A percentile compares a stretch with the other conserved stretches of the same genome.
These are phyloP conservation scores for Lumnitzera littorea DNA, from an alignment of 345 rosid species.

Conservation along the genomic window DNA sequence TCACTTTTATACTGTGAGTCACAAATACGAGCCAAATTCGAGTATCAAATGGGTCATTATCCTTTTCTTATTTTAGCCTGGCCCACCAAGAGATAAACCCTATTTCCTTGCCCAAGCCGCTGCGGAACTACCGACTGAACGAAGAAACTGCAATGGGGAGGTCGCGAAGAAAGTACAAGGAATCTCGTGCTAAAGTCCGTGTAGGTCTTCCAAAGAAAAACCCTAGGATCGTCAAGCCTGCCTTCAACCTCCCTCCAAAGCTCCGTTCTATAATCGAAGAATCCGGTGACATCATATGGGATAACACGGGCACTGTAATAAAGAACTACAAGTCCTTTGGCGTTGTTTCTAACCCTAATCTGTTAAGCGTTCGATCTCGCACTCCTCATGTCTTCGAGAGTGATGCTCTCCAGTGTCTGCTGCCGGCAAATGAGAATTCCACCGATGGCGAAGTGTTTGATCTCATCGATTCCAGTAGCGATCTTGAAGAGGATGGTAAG, in stretches of 20 bases:
- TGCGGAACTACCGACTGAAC: not conserved
- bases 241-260: slow-evolving; percentile 83
- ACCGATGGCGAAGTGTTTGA: slow-evolving; percentile 40
- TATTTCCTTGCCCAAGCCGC: not conserved
- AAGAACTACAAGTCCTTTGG: slow-evolving; percentile 88
- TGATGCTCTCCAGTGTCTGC: slow-evolving; percentile 64
- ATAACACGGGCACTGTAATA: slow-evolving; percentile 73
- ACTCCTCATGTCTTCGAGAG: slow-evolving; percentile 59
- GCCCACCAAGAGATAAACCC: not conserved
- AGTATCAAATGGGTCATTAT: too few species aligned
- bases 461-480: slow-evolving; percentile 67
- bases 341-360: slow-evolving; percentile 76
- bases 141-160: slow-evolving; percentile 55
- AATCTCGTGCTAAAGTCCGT: slow-evolving; percentile 64
- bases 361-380: slow-evolving; percentile 69
- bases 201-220: slow-evolving; percentile 83
- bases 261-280: slow-evolving; percentile 56
- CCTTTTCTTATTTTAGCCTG: too few species aligned
- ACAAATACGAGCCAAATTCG: too few species aligned
- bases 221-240: slow-evolving; percentile 66
- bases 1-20: too few species aligned
- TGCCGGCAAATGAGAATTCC: slow-evolving; percentile 15
- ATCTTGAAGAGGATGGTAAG: slow-evolving; percentile 87
- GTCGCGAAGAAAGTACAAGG: slow-evolving; percentile 82
- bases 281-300: slow-evolving; percentile 50